Conservation (phyloP, 768 basidiomycete genomes). For the Peribolospora baueri region DNA sequence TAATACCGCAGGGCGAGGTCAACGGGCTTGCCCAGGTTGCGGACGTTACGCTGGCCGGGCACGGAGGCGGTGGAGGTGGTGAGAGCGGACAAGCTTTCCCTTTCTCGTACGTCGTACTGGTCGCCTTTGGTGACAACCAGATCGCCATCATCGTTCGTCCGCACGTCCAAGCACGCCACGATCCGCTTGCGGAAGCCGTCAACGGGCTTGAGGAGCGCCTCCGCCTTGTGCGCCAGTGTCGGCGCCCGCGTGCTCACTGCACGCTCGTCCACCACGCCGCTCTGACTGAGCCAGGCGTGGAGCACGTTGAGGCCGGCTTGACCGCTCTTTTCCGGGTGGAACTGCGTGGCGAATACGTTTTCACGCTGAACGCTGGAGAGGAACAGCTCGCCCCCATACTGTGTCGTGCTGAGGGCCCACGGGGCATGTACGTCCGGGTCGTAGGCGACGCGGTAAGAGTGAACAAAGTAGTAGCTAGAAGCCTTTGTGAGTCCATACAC, state of each 20-base stretch:
- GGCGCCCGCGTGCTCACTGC: background rate
- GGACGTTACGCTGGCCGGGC: constrained; percentile 27
- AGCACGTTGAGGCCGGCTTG: constrained; percentile 57
- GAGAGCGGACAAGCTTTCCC: background rate
- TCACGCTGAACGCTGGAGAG: constrained; percentile 55
- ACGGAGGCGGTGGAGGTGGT: constrained; percentile 10
- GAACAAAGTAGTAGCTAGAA: constrained; percentile 87
- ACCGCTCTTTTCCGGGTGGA: constrained; percentile 96
- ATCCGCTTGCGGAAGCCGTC: constrained; percentile 73
- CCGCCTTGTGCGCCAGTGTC: background rate
- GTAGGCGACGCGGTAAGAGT: constrained; percentile 72
- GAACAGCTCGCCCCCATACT: constrained; percentile 85
- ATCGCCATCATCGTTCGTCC: constrained; percentile 84
- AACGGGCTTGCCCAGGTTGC: constrained; percentile 94
- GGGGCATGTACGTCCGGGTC: constrained; percentile 32
- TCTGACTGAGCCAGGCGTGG: constrained; percentile 40
- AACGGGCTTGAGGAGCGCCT: constrained; percentile 4
- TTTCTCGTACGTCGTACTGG: constrained; percentile 88
- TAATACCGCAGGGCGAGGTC: constrained; percentile 71
- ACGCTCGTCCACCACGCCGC: constrained; percentile 2
- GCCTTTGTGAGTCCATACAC: constrained; percentile 23
- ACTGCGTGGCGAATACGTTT: constrained; percentile 80
- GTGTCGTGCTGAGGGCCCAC: constrained; percentile 66
- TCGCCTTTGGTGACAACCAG: constrained; percentile 98
- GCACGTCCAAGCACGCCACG: constrained; percentile 91